Conservation (phyloP, 2,329 filamentous ascomycete genomes). For the Trichoderma arundinaceum region DNA sequence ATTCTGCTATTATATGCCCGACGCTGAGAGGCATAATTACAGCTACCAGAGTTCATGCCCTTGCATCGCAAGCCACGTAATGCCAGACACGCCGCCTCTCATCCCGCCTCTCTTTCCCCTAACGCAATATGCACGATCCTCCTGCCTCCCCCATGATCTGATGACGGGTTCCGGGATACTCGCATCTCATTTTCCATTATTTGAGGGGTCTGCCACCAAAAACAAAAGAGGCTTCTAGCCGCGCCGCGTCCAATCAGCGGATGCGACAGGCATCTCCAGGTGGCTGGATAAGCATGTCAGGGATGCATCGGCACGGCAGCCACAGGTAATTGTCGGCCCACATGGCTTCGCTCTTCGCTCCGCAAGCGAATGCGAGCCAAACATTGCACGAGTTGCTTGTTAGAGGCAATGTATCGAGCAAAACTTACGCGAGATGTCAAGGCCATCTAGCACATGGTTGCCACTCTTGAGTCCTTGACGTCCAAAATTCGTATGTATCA, state of each 20-base stretch:
- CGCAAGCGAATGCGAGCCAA: constrained; percentile 28
- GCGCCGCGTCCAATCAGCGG: constrained; percentile 10
- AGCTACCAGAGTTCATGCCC: background rate
- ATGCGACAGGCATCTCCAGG: background rate
- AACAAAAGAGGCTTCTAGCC: background rate
- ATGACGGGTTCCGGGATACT: background rate
- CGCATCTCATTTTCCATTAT: background rate
- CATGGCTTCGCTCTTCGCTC: constrained; percentile 19
- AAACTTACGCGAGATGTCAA: background rate
- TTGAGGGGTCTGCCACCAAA: background rate
- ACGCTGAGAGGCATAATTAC: background rate
- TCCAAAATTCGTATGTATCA: background rate
- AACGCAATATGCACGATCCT: background rate
- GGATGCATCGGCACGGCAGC: constrained; percentile 4
- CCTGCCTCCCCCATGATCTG: background rate
- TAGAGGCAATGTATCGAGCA: background rate
- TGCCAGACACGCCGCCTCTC: background rate
- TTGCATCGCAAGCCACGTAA: background rate
- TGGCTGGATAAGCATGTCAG: background rate
- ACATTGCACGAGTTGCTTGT: background rate
- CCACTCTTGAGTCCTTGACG: too few relatives aligned
- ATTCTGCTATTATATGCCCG: constrained; percentile 5
- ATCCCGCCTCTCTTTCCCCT: background rate
- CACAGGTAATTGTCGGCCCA: constrained; percentile 6
- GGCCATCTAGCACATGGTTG: too few relatives aligned